These are phyloP conservation scores for Phylloporus arenicola DNA, from an alignment of 768 basidiomycete genomes.

Conservation along the genomic window DNA sequence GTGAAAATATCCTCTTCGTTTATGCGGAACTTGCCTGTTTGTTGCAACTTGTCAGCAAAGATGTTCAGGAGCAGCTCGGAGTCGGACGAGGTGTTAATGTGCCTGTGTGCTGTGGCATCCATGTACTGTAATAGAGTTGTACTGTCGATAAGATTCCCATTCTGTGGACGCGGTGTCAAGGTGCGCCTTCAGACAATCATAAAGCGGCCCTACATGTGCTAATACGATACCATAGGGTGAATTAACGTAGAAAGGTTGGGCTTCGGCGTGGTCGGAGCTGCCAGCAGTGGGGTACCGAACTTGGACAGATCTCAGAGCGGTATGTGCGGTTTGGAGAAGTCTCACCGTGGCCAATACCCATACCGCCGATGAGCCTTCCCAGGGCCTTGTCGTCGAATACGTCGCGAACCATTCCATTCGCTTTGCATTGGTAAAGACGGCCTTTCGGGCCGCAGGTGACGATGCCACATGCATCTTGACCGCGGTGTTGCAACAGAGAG, in stretches of 20 bases:
- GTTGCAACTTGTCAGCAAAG: slow-evolving; percentile 94
- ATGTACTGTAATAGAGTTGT: slow-evolving; percentile 80
- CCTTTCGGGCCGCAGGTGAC: slow-evolving; percentile 95
- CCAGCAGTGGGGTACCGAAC: slow-evolving; percentile 98
- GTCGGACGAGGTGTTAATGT: slow-evolving; percentile 98
- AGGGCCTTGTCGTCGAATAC: slow-evolving; percentile 83
- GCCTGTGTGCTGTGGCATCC: slow-evolving; percentile 93
- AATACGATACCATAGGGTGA: slow-evolving; percentile 99
- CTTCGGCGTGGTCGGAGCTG: slow-evolving; percentile 93
- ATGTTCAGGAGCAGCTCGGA: slow-evolving; percentile 97
- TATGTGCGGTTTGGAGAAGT: slow-evolving; percentile 3
- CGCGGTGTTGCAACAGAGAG: slow-evolving; percentile 93
- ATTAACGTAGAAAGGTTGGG: slow-evolving; percentile 99
- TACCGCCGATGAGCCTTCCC: slow-evolving; percentile 76
- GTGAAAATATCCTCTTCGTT: slow-evolving; percentile 99
- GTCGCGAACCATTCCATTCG: slow-evolving; percentile 98
- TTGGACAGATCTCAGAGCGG: slow-evolving; percentile 29
- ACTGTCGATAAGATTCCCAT: slow-evolving; percentile 97
- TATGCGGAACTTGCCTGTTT: slow-evolving; percentile 98
- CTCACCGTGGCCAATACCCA: slow-evolving; percentile 97
- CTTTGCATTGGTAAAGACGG: slow-evolving; percentile 96
- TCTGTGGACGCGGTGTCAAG: slow-evolving; percentile 45
- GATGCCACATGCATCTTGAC: slow-evolving; percentile 97
- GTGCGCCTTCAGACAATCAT: not conserved
- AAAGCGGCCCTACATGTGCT: slow-evolving; percentile 69